Percentiles rank a stretch among this genome's conserved stretches.
Evolutionary conservation across 805 yeast species (phyloP).

Genomic region (Scheffersomyces amazonensis): DNA sequence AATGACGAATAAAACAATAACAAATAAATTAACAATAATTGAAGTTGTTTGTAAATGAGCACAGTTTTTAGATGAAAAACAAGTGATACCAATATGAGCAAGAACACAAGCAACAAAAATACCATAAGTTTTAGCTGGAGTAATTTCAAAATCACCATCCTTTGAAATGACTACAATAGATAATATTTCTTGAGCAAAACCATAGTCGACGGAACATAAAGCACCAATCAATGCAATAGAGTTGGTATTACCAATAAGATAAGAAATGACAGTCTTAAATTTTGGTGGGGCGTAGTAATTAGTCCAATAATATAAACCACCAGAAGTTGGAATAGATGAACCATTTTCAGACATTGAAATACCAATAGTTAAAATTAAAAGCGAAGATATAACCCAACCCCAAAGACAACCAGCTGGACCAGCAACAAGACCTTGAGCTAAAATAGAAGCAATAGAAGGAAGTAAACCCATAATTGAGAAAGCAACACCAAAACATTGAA

Average conservation of each 20-base stretch:
- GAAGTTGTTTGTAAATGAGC: conserved; percentile 26
- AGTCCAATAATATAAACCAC: conserved; percentile 36
- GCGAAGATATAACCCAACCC: conserved; percentile 29
- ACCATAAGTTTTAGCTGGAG: conserved; percentile 25
- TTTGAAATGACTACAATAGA: conserved; percentile 24
- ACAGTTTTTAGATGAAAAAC: conserved; percentile 20
- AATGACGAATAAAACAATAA: conserved; percentile 22
- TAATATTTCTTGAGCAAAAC: conserved; percentile 26
- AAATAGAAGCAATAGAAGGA: conserved; percentile 25
- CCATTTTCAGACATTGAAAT: conserved; percentile 26
- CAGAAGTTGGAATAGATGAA: conserved; percentile 26
- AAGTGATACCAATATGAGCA: conserved; percentile 19
- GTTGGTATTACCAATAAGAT: conserved; percentile 26
- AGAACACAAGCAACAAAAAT: conserved; percentile 28
- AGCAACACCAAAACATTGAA: conserved; percentile 34
- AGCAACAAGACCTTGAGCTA: conserved; percentile 20
- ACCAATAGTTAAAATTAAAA: conserved; percentile 24
- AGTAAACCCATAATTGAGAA: conserved; percentile 33
- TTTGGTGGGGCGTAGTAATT: conserved; percentile 26
- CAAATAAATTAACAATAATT: conserved; percentile 17
- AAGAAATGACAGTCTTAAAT: conserved; percentile 19
- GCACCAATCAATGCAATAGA: conserved; percentile 30
- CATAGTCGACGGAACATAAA: conserved; percentile 27
- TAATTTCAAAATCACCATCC: conserved; percentile 26
- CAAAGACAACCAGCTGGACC: conserved; percentile 30